Base-by-base conservation (phyloP, 257 asterid species). In the Leonotis leonurus region DNA sequence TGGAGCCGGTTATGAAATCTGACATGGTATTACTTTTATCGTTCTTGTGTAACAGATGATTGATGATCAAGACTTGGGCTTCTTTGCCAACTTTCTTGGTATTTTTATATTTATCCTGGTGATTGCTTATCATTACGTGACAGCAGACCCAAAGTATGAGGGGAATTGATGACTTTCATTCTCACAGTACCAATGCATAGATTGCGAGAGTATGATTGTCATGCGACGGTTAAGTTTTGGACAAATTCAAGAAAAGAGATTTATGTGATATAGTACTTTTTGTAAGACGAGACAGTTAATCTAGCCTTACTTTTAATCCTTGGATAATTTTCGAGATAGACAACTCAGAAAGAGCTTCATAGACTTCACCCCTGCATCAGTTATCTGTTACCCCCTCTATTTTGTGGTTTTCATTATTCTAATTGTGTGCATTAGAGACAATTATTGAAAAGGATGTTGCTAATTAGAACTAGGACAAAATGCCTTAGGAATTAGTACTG, bases 81-180 rank as follows among this genome's bases (percentile, higher is more conserved):
- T 92, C 84, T 77, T 92, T 51, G 99, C 99, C 91, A 92, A 92
- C 71, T 82, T 92, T 71, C 96, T 92, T 17, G 99, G 99, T 8
- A 85, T 92, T 65, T 85, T 85, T 73, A 85, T 89, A 36, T 89
- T 92, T 60, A 75, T 75, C 30, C 81, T 89, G 78, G 97, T 92
- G 68, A 80, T 92, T 46, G 96, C 96, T 37, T 92, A 92, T 67
- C 97, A 92, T 61, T 89, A 86, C 36, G 99, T 92, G 64, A 65
- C 84, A 88, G 97, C 94, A 1, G 97, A 92, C 73, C 95, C 96
- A 1, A 89, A 92, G 56, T 89, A 92, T 40, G 97, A 87, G 79
- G 94, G 84, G 72, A 92, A 85, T 74, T 92, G 81, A 80, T 67
- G 71, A 58, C 70, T 58, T 49, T 70, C 21, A 56, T 43, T 37